Conservation (phyloP, 1,139 yeast genomes). For the Martiniozyma asiatica region DNA sequence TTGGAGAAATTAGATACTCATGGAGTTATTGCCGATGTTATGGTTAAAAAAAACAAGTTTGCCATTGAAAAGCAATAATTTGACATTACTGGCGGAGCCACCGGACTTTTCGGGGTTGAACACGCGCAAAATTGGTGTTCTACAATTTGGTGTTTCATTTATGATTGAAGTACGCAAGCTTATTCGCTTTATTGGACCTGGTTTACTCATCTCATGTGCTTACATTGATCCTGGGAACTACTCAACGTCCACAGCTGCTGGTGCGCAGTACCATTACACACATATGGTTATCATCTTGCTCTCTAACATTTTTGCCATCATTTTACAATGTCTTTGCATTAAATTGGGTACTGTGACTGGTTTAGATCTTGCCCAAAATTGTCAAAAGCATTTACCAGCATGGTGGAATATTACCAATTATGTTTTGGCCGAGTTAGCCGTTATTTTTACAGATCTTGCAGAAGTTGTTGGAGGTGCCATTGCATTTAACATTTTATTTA, state of each 20-base stretch:
- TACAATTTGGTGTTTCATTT: too few species aligned
- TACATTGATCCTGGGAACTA: slow-evolving; percentile 80
- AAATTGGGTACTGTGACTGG: slow-evolving; percentile 74
- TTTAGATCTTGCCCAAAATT: slow-evolving; percentile 64
- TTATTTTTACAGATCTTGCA: slow-evolving; percentile 71
- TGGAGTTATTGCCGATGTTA: too few species aligned
- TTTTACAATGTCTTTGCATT: slow-evolving; percentile 60
- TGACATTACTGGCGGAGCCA: too few species aligned
- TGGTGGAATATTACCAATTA: slow-evolving; percentile 47
- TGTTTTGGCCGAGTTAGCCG: slow-evolving; percentile 59
- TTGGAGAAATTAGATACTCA: too few species aligned
- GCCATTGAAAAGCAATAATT: too few species aligned
- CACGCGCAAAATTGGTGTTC: too few species aligned
- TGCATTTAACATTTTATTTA: slow-evolving; percentile 55
- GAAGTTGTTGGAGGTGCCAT: slow-evolving; percentile 79
- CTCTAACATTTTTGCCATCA: slow-evolving; percentile 60
- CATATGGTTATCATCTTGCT: slow-evolving; percentile 50
- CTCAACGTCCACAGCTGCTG: slow-evolving; percentile 70
- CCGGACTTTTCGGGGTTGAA: too few species aligned
- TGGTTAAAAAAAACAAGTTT: too few species aligned
- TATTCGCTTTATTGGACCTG: slow-evolving; percentile 63
- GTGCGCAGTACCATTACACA: slow-evolving; percentile 59
- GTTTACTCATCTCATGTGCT: slow-evolving; percentile 64
- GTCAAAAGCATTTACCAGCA: slow-evolving; percentile 49
- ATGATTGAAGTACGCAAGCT: slow-evolving; percentile 33